Base-by-base conservation (phyloP, 2,329 filamentous ascomycete species). In the Lasiodiplodia citricola region DNA sequence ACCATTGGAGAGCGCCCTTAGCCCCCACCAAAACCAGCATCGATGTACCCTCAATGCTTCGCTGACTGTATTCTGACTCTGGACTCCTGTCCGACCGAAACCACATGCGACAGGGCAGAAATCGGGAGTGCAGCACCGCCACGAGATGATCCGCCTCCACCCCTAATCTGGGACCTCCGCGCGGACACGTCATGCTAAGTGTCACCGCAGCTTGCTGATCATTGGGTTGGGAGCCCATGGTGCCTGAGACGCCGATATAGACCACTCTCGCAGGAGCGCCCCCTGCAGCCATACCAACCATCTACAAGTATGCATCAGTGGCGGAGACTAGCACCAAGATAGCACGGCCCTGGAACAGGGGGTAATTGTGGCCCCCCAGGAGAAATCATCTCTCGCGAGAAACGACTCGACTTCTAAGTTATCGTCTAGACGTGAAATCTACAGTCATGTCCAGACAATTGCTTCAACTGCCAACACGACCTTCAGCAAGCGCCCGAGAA, bases 171-270 rank as follows among this genome's bases (percentile, higher is more conserved):
- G 57, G 31, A 28, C 38, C 21, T 14, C 57, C 2, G 57, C 38
- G 37, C 8, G 23, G 57, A 31, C 38, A 62, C 57, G 57, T 62
- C 57, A 62, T 62, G 57, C 38, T 5, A 47, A 41, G 23, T 41
- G 57, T 18, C 35, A 41, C 31, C 37, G 21, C 44, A n/a, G 57
- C 37, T 21, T 37, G 55, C 57, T 47, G 57, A 60, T 60, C 57
- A 38, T 41, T 7, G 57, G 31, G 18, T 23, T 57, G 55, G 31
- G 18, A 8, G 18, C 37, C 13, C 11, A 41, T 41, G 37, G 37
- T 3, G 41, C 16, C 41, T 44, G 44, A 21, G 44, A 47, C 44
- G n/a, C 44, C 44, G 11, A 18, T 47, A 47, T 57, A 11, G 51
- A 28, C 16, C 28, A 14, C n/a, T 37, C 31, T 13, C 18, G 25